Evolutionary conservation across 305 asterid species (phyloP).

Genomic region (Withania somnifera): DNA sequence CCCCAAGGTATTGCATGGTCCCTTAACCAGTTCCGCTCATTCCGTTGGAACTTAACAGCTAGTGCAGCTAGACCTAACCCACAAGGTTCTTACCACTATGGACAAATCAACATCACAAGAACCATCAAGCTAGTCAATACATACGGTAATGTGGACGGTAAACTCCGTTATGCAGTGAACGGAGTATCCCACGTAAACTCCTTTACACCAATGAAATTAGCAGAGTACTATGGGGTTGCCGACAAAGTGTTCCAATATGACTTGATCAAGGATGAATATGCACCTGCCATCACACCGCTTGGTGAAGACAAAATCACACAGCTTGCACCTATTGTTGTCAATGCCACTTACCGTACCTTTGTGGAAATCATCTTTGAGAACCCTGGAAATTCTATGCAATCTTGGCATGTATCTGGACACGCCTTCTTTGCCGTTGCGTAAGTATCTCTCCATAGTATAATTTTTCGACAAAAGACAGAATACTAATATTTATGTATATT

Average conservation of each 20-base stretch:
- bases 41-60: slow-evolving; percentile 63
- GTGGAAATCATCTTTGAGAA: slow-evolving; percentile 61
- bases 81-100: slow-evolving; percentile 72
- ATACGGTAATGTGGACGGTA: slow-evolving; percentile 28
- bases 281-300: no score
- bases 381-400: slow-evolving; percentile 49
- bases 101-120: slow-evolving; percentile 52
- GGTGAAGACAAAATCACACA: slow-evolving; percentile 15
- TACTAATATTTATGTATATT: neutral
- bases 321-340: slow-evolving; percentile 44
- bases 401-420: slow-evolving; percentile 63
- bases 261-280: slow-evolving; percentile 26
- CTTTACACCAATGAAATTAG: slow-evolving; percentile 52
- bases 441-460: neutral
- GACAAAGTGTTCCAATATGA: slow-evolving; percentile 49
- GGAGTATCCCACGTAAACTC: slow-evolving; percentile 45
- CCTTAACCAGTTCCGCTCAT: slow-evolving; percentile 47
- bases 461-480: no score
- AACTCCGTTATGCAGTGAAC: slow-evolving; percentile 44
- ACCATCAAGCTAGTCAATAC: slow-evolving; percentile 45
- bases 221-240: slow-evolving; percentile 33
- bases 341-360: slow-evolving; percentile 39
- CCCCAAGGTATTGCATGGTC: slow-evolving; percentile 64
- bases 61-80: slow-evolving; percentile 86
- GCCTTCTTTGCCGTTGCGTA: slow-evolving; percentile 68